These are phyloP conservation scores for Xylaria sp. DNA, from an alignment of 2,329 filamentous ascomycete species.

Conservation along the genomic window DNA sequence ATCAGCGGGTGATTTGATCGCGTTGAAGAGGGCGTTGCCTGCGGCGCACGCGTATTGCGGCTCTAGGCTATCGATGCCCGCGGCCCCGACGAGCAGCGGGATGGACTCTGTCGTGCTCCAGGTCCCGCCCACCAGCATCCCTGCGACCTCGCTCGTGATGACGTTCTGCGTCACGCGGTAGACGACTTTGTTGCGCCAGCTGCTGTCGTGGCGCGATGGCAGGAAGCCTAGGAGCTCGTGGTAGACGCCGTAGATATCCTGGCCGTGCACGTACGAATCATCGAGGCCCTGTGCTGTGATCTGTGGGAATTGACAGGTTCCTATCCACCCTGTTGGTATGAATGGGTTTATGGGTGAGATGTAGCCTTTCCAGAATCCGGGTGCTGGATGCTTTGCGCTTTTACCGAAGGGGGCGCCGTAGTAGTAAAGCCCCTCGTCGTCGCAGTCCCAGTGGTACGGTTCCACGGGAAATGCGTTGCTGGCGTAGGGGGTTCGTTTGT, in stretches of 20 bases:
- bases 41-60: conserved; percentile 75
- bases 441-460: conserved; percentile 77
- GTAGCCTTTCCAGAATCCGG: conserved; percentile 74
- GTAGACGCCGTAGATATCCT: conserved; percentile 82
- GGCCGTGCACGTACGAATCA: conserved; percentile 80
- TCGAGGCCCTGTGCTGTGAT: conserved; percentile 77
- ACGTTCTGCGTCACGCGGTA: conserved; percentile 85
- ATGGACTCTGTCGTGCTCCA: conserved; percentile 58
- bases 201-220: conserved; percentile 57
- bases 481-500: conserved; percentile 85
- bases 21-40: conserved; percentile 57
- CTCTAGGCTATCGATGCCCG: conserved; percentile 76
- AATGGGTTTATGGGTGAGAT: conserved; percentile 74
- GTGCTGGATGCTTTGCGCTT: conserved; percentile 50
- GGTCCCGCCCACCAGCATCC: conserved; percentile 80
- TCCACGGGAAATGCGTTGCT: conserved; percentile 81
- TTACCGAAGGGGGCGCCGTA: conserved; percentile 68
- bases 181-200: conserved; percentile 59
- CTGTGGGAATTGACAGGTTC: conserved; percentile 83
- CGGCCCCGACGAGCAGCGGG: conserved; percentile 64
- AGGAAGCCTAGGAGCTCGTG: conserved; percentile 75
- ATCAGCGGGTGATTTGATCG: conserved; percentile 59
- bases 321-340: conserved; percentile 72
- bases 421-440: conserved; percentile 75
- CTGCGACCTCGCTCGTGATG: conserved; percentile 83